Percentiles rank a stretch among this genome's conserved stretches.
Evolutionary conservation across 2,329 filamentous ascomycete species (phyloP).

Genomic region (Remersonia thermophila): DNA sequence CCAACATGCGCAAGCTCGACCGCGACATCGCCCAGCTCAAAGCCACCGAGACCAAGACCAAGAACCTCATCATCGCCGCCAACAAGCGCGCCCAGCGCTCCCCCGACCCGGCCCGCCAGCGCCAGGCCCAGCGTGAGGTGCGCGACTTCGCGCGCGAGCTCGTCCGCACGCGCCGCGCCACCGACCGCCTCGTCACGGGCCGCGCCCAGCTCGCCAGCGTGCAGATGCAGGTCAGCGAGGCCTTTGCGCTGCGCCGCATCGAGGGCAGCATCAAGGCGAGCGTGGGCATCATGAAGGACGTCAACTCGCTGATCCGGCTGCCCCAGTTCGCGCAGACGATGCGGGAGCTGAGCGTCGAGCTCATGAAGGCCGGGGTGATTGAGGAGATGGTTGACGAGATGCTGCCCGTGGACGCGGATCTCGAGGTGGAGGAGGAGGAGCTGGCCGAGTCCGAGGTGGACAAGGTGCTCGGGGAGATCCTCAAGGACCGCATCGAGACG

Average conservation of each 20-base stretch:
- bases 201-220: conserved; percentile 89
- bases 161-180: conserved; percentile 67
- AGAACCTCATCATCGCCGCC: conserved; percentile 70
- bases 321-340: conserved; percentile 84
- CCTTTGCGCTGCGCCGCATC: conserved; percentile 90
- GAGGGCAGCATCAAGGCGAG: conserved; percentile 79
- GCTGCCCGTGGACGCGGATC: conserved; percentile 58
- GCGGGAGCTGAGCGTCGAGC: conserved; percentile 72
- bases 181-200: conserved; percentile 62
- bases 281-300: conserved; percentile 93
- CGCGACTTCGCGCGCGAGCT: conserved; percentile 83
- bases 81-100: conserved; percentile 62
- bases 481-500: conserved; percentile 69
- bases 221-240: conserved; percentile 95
- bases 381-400: conserved; percentile 93
- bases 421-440: conserved; percentile 63
- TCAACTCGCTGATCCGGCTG: conserved; percentile 72
- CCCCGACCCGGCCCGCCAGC: conserved; percentile 58
- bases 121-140: conserved; percentile 70
- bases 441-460: conserved; percentile 74
- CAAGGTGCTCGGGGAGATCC: conserved; percentile 80
- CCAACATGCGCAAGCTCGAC: conserved; percentile 87
- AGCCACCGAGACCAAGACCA: conserved; percentile 70
- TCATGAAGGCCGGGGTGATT: conserved; percentile 91
- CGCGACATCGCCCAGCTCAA: conserved; percentile 77